Percentiles rank a stretch among this genome's conserved stretches.
phyloP scores from a whole-genome alignment of 164 flowering plant genomes.

The Annona squamosa region DNA sequence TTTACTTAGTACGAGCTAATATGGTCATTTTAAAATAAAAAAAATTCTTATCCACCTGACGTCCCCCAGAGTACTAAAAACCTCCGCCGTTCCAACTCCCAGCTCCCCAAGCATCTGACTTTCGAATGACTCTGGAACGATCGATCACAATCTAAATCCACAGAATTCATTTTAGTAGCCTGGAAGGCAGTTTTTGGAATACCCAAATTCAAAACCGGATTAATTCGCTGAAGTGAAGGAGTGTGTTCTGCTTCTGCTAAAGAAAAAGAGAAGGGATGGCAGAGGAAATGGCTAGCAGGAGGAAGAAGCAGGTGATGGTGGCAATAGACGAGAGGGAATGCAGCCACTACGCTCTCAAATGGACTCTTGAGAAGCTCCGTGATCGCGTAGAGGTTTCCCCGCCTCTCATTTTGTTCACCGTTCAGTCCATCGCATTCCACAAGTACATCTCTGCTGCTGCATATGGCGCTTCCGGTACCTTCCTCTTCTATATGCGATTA shows the following conservation, averaged over 20 bases:
- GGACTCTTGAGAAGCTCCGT: slow-evolving; percentile 44
- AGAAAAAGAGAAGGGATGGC: slow-evolving; percentile 12
- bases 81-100: no score
- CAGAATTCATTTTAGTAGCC: no score
- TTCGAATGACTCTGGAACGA: no score
- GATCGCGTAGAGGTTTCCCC: slow-evolving; percentile 22
- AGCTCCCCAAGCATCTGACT: no score
- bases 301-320: slow-evolving; percentile 57
- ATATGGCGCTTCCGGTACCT: slow-evolving; percentile 34
- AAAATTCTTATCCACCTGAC: no score
- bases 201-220: no score
- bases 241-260: not conserved
- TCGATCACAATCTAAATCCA: no score
- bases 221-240: not conserved
- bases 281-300: slow-evolving; percentile 7
- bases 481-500: not conserved
- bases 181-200: no score
- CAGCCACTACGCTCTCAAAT: slow-evolving; percentile 59
- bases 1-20: no score
- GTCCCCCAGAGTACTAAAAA: no score
- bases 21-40: no score
- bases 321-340: slow-evolving; percentile 76
- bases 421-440: slow-evolving; percentile 16
- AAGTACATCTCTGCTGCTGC: slow-evolving; percentile 35
- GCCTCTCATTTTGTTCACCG: slow-evolving; percentile 39